phyloP scores from a whole-genome alignment of 2,329 filamentous ascomycete species.

The Monilinia polystroma region DNA sequence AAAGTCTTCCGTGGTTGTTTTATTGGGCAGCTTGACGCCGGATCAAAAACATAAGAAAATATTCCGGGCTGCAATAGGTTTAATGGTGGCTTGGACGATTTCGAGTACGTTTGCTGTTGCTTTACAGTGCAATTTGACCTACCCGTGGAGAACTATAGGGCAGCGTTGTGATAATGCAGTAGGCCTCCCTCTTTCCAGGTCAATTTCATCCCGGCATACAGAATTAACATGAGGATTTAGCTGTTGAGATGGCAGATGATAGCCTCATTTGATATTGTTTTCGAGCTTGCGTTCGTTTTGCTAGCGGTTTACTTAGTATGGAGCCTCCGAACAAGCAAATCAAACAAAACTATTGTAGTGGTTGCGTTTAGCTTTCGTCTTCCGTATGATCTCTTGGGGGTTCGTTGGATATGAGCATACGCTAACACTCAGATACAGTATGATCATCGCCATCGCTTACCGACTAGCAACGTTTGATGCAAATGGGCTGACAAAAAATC shows the following conservation, averaged over 20 bases:
- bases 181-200: neutral
- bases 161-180: slow-evolving; percentile 34
- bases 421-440: slow-evolving; percentile 33
- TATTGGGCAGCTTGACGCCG: slow-evolving; percentile 48
- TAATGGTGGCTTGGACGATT: slow-evolving; percentile 42
- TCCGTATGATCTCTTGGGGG: slow-evolving; percentile 37
- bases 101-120: slow-evolving; percentile 44
- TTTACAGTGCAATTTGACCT: slow-evolving; percentile 44
- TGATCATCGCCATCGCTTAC: slow-evolving; percentile 44
- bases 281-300: slow-evolving; percentile 43
- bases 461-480: slow-evolving; percentile 43
- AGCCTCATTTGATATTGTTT: slow-evolving; percentile 44
- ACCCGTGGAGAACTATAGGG: slow-evolving; percentile 43
- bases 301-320: slow-evolving; percentile 44
- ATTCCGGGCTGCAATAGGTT: slow-evolving; percentile 32
- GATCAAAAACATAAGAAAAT: slow-evolving; percentile 44
- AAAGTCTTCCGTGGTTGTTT: slow-evolving; percentile 45
- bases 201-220: neutral
- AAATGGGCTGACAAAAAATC: slow-evolving; percentile 40
- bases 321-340: slow-evolving; percentile 42
- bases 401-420: neutral
- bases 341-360: slow-evolving; percentile 44
- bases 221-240: slow-evolving; percentile 29
- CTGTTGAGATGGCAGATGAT: slow-evolving; percentile 44
- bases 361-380: slow-evolving; percentile 45